Percentiles rank a stretch among this genome's conserved stretches.
Conservation (phyloP, 495 filamentous ascomycete species). For the Neurospora tetraspora region DNA sequence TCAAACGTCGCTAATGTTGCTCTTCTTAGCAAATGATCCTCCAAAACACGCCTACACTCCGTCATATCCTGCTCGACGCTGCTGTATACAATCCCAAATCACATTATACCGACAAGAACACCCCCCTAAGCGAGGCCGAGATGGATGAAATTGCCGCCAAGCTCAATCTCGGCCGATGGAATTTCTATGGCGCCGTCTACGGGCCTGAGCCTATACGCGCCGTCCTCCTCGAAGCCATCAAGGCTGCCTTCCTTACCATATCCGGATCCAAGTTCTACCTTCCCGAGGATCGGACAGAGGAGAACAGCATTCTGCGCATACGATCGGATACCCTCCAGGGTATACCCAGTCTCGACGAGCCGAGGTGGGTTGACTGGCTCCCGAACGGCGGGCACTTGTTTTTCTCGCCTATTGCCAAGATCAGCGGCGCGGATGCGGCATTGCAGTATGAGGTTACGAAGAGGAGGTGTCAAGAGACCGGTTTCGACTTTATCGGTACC, state of each 20-base stretch:
- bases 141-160: conserved; percentile 15
- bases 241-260: conserved; percentile 35
- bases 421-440: conserved; percentile 39
- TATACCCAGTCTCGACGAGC: conserved; percentile 38
- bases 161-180: conserved; percentile 25
- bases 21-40: conserved; percentile 37
- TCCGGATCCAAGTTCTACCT: conserved; percentile 35
- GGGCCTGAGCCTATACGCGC: conserved; percentile 35
- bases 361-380: conserved; percentile 46
- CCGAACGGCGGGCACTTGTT: conserved; percentile 47
- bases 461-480: conserved; percentile 26
- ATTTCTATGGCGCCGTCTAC: conserved; percentile 47
- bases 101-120: not conserved
- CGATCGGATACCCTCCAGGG: conserved; percentile 23
- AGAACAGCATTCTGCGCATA: conserved; percentile 23
- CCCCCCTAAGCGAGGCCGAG: not conserved
- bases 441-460: conserved; percentile 34
- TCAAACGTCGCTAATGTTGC: conserved; percentile 39
- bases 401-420: conserved; percentile 48
- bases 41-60: conserved; percentile 42
- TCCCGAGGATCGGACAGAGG: conserved; percentile 22
- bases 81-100: not conserved
- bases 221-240: conserved; percentile 34
- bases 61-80: conserved; percentile 27
- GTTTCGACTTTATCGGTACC: conserved; percentile 43